These are phyloP conservation scores for Fermentozyma sake DNA, from an alignment of 1,139 yeast species.

Conservation along the genomic window DNA sequence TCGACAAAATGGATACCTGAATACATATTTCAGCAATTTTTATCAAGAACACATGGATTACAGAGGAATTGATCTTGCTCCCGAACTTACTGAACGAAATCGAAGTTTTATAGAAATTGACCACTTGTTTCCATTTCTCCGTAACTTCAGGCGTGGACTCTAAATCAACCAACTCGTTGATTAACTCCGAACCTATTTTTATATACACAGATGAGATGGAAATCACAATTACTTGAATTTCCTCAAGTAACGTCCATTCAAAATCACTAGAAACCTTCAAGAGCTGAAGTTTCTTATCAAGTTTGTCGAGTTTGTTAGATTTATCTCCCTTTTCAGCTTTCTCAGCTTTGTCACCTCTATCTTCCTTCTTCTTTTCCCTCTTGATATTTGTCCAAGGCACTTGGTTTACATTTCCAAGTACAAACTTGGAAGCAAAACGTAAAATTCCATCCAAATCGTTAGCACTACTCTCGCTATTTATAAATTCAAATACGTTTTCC, in stretches of 20 bases:
- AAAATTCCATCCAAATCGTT: slow-evolving; percentile 1
- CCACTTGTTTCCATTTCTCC: slow-evolving; percentile 38
- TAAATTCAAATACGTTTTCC: slow-evolving; percentile 18
- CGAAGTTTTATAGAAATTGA: slow-evolving; percentile 28
- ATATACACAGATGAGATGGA: slow-evolving; percentile 28
- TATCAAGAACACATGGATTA: slow-evolving; percentile 20
- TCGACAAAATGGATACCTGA: slow-evolving; percentile 39
- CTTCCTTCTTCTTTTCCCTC: no score
- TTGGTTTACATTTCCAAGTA: slow-evolving; percentile 1
- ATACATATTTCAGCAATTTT: slow-evolving; percentile 29
- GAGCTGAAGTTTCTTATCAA: slow-evolving; percentile 1
- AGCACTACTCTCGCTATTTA: slow-evolving; percentile 1
- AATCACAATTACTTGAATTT: slow-evolving; percentile 23
- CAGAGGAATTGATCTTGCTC: slow-evolving; percentile 3
- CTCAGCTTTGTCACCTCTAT: slow-evolving; percentile 1
- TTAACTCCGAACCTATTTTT: slow-evolving; percentile 33
- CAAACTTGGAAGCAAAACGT: slow-evolving; percentile 1
- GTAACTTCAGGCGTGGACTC: slow-evolving; percentile 12
- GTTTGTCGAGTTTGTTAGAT: slow-evolving; percentile 1
- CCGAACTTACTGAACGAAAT: slow-evolving; percentile 27
- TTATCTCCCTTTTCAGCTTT: slow-evolving; percentile 3
- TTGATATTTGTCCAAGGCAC: slow-evolving; percentile 8
- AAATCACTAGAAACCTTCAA: no score
- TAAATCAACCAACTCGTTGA: slow-evolving; percentile 31
- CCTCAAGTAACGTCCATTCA: slow-evolving; percentile 29